Conservation (phyloP, 2,329 filamentous ascomycete species). For the Diaporthe caulivora region DNA sequence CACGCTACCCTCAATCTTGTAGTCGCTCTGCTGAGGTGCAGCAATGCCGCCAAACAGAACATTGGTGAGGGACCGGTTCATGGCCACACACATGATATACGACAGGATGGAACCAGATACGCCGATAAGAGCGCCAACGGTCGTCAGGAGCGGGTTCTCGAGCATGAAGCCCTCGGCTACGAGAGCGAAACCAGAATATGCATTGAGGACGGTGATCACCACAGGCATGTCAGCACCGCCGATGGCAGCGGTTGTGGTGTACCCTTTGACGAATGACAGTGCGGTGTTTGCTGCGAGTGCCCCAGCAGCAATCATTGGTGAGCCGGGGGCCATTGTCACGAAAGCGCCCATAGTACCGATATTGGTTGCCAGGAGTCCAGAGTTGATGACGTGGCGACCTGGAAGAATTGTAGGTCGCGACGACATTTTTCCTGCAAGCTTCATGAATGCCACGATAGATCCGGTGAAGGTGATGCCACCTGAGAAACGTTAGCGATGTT, state of each 20-base stretch:
- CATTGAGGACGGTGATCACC: constrained; percentile 90
- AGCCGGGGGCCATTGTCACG: constrained; percentile 83
- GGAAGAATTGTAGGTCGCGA: constrained; percentile 80
- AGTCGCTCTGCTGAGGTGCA: constrained; percentile 71
- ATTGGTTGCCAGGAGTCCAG: constrained; percentile 80
- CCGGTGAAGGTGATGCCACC: constrained; percentile 90
- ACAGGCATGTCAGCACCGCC: constrained; percentile 96
- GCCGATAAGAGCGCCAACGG: constrained; percentile 87
- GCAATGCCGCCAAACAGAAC: constrained; percentile 88
- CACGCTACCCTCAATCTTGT: constrained; percentile 83
- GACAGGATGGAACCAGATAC: constrained; percentile 91
- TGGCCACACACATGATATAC: constrained; percentile 88
- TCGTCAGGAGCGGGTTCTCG: constrained; percentile 86
- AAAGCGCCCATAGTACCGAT: constrained; percentile 87
- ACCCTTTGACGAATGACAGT: constrained; percentile 87
- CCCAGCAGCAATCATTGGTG: constrained; percentile 81
- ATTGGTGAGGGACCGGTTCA: constrained; percentile 92
- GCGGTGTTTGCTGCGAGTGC: constrained; percentile 82
- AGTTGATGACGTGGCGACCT: constrained; percentile 82
- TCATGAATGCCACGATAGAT: constrained; percentile 89
- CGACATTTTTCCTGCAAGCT: constrained; percentile 85
- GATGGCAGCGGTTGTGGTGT: constrained; percentile 88
- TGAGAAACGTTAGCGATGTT: constrained; percentile 43
- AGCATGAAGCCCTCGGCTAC: constrained; percentile 95
- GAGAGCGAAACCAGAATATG: constrained; percentile 90